Evolutionary conservation across 495 filamentous ascomycete genomes (phyloP), one percentile per base, ranked within the genome.

Genomic region (Polyplosphaeria fusca): DNA sequence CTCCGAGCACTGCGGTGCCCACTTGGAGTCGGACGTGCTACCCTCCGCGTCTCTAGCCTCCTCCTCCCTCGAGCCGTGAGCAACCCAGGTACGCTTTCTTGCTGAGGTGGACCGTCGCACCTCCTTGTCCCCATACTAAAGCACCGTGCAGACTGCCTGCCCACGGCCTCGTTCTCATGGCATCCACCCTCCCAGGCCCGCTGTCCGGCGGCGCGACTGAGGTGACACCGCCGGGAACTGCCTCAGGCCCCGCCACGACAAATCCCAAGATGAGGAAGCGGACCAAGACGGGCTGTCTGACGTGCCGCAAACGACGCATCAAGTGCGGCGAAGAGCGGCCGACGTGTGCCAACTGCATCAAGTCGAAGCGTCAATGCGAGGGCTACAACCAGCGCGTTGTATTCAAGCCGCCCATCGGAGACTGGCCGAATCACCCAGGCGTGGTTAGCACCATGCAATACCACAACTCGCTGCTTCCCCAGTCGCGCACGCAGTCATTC

Each of bases 321-420:
- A 98, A 98, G 73, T 98, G 93, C 69, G 93, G 92, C 46, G 93
- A 97, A 68, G 90, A 93, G 68, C 87, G 88, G 52, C 93, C 92
- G 43, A 90, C 82, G 14, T 97, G 93, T 74, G 82, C 79, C 57
- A 90, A 97, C 68, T 98, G 93, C 73, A 82, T 91, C 70, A 96
- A 96, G 67, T 96, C 92, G 11, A 96, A 93, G 70, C 83, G 93
- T 11, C 77, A 85, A 37, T 98, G 93, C 69, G 91, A 97, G 72
- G 93, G 93, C 32, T 98, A 98, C 74, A 94, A 86, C 60, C 91
- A 90, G 67, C 82, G 89, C 41, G 85, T 98, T 28, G 77, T 95
- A 37, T 96, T 98, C 79, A 96, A 95, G 70, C 83, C 92, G 53
- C 89, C 91, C 7, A 74, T 91, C 48, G 83, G 85, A 37, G 69